Evolutionary conservation across 176 grass and related monocot genomes (phyloP).

Genomic region (Tillandsia leiboldiana): DNA sequence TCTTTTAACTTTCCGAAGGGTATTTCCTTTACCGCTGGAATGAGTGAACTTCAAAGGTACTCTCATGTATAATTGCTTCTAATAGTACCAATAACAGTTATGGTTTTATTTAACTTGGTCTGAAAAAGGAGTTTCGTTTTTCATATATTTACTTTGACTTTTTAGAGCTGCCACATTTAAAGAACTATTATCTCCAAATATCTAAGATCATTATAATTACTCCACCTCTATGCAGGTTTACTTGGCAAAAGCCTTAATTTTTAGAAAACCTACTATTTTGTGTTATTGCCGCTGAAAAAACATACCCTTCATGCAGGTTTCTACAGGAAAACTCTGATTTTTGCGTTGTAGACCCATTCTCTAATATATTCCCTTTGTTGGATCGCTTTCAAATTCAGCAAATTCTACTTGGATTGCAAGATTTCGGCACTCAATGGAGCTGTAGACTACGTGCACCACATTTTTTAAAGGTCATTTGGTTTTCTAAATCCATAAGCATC

Average conservation of each 20-base stretch:
- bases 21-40: constrained; percentile 65
- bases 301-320: constrained; percentile 39
- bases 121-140: background rate
- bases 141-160: constrained; percentile 1
- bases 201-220: background rate
- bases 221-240: background rate
- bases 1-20: constrained; percentile 59
- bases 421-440: constrained; percentile 27
- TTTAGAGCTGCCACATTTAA: background rate
- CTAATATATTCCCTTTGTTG: constrained; percentile 74
- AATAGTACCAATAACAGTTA: background rate
- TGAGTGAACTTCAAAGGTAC: constrained; percentile 79
- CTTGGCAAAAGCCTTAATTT: too few relatives aligned
- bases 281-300: background rate
- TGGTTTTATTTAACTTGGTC: too few relatives aligned
- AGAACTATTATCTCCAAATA: background rate
- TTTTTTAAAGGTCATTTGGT: constrained; percentile 60
- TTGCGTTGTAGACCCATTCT: constrained; percentile 66
- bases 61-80: background rate
- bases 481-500: background rate
- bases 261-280: background rate
- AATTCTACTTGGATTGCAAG: constrained; percentile 61
- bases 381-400: constrained; percentile 88
- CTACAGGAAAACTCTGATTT: constrained; percentile 47
- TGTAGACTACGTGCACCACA: constrained; percentile 57